Evolutionary conservation across 441 rosid genomes (phyloP).

Genomic region (Adansonia gregorii): DNA sequence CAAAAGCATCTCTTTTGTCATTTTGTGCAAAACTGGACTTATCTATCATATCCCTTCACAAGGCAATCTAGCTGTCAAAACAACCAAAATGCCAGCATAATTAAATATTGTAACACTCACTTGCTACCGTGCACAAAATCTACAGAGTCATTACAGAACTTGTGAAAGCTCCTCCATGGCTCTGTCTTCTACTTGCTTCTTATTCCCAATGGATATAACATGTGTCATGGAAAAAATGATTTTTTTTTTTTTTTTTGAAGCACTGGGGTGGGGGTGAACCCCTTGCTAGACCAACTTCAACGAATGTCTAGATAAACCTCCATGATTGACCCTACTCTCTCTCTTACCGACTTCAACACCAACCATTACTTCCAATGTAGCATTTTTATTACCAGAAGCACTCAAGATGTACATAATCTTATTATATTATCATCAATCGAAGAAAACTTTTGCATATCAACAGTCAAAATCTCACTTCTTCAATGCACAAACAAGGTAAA

Average conservation of each 20-base stretch:
- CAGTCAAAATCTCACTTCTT: not conserved
- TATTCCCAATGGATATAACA: not conserved
- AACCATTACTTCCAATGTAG: not conserved
- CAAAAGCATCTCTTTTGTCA: conserved; percentile 1
- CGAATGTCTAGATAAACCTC: not conserved
- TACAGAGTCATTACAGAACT: no score
- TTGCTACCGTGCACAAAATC: not conserved
- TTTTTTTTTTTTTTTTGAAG: no score
- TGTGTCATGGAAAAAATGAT: not conserved
- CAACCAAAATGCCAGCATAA: not conserved
- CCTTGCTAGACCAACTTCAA: not conserved
- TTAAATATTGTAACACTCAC: not conserved
- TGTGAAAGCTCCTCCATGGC: conserved; percentile 1
- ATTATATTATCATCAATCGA: not conserved
- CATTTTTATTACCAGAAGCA: not conserved
- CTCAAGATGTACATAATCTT: not conserved
- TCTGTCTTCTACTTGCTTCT: not conserved
- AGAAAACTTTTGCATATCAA: not conserved
- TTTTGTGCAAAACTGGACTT: not conserved
- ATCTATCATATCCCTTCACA: not conserved
- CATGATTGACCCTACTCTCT: not conserved
- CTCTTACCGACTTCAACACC: not conserved
- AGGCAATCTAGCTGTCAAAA: not conserved
- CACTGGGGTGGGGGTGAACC: no score
- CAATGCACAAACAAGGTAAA: not conserved